Percentiles rank a stretch among this genome's conserved stretches.
Evolutionary conservation across 2,329 filamentous ascomycete species (phyloP).

Genomic region (Colletotrichum costaricense): DNA sequence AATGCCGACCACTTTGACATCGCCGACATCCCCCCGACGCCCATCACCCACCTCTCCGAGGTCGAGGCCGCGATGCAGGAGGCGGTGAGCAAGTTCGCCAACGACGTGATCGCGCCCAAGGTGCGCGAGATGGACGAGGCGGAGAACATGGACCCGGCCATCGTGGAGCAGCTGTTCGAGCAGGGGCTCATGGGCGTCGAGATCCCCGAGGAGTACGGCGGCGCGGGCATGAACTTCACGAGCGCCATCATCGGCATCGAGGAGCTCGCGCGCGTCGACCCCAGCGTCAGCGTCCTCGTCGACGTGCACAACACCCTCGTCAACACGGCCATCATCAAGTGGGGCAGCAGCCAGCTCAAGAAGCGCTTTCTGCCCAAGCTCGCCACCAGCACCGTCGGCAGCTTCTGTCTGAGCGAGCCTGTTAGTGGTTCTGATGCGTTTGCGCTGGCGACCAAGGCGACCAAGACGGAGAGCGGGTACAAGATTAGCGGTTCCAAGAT

Average conservation of each 20-base stretch:
- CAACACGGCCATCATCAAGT: constrained; percentile 92
- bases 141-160: constrained; percentile 87
- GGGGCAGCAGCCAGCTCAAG: constrained; percentile 80
- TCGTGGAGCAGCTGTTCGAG: constrained; percentile 96
- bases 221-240: constrained; percentile 99
- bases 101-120: constrained; percentile 88
- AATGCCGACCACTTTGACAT: constrained; percentile 68
- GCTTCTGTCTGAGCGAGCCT: constrained; percentile 93
- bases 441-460: constrained; percentile 90
- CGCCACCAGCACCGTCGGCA: constrained; percentile 89
- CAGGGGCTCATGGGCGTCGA: constrained; percentile 98
- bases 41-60: constrained; percentile 93
- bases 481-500: constrained; percentile 94
- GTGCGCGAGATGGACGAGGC: constrained; percentile 98
- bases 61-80: constrained; percentile 91
- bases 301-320: constrained; percentile 99
- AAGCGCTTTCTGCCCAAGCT: constrained; percentile 90
- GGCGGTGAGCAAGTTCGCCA: constrained; percentile 89
- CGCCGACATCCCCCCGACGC: constrained; percentile 84
- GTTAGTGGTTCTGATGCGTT: constrained; percentile 96
- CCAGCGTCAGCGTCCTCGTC: constrained; percentile 92
- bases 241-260: constrained; percentile 96
- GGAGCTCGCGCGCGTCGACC: constrained; percentile 93
- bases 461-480: constrained; percentile 85
- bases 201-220: constrained; percentile 96